Percentiles rank a stretch among this genome's conserved stretches.
These are phyloP conservation scores for Cutaneotrichosporon dermatis DNA, from an alignment of 1,284 basidiomycete species.

Conservation along the genomic window DNA sequence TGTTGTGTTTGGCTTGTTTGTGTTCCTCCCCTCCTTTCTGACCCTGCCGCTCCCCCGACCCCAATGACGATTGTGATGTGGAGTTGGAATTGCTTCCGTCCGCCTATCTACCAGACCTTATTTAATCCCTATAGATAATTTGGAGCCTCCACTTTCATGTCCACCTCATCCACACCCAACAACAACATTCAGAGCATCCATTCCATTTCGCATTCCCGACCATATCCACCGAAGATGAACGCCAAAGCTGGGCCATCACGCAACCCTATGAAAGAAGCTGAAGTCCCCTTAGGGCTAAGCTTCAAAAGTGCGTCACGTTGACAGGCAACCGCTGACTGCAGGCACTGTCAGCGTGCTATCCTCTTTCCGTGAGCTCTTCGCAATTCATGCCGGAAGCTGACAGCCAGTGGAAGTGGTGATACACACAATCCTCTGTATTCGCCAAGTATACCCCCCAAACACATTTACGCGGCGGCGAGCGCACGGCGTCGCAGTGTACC, in stretches of 20 bases:
- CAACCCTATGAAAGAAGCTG: too few species aligned
- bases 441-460: slow-evolving; percentile 81
- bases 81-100: too few species aligned
- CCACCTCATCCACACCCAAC: too few species aligned
- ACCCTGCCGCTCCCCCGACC: too few species aligned
- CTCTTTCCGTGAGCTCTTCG: slow-evolving; percentile 29
- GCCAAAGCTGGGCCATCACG: slow-evolving; percentile 8
- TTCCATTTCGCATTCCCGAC: not conserved
- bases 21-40: too few species aligned
- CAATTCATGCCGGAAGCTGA: not conserved
- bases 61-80: too few species aligned
- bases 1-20: too few species aligned
- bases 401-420: slow-evolving; percentile 83
- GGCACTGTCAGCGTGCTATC: slow-evolving; percentile 39
- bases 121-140: too few species aligned
- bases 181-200: too few species aligned
- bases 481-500: slow-evolving; percentile 83
- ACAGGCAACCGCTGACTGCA: slow-evolving; percentile 8
- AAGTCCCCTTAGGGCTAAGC: slow-evolving; percentile 13
- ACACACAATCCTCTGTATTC: slow-evolving; percentile 83
- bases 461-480: slow-evolving; percentile 81
- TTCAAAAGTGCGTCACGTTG: slow-evolving; percentile 6
- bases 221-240: not conserved
- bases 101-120: too few species aligned
- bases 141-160: too few species aligned